Base-by-base conservation (phyloP, 202 grass and related monocot species). In the Panicum virgatum region DNA sequence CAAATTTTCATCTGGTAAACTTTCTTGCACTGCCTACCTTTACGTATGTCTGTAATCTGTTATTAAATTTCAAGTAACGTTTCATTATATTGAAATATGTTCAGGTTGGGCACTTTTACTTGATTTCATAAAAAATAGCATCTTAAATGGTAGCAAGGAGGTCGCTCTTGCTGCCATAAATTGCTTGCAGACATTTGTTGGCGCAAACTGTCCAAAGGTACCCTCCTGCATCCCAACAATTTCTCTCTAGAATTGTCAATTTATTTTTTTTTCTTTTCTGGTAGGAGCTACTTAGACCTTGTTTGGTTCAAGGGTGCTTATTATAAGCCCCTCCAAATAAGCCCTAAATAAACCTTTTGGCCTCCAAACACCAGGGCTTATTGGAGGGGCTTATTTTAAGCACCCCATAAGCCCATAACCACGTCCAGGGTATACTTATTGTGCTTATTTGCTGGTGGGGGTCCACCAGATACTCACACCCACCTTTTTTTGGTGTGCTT, bases 121-220 rank as follows among this genome's bases (percentile, higher is more conserved):
- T 71, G 89, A 91, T 72, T 98, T 98, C 77, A 78, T 90, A 25
- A 95, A 98, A 88, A 93, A 91, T 82, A 91, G 92, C 66, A 95
- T 98, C 56, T 72, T 98, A 80, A 88, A 88, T 87, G 96, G 92
- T 50, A 98, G 96, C 87, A 98, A 98, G 86, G 96, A 98, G 88
- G 89, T 98, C 81, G 96, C 92, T 88, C 84, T 98, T 80, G 92
- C 92, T 93, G 96, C 96, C 78, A 91, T 93, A 89, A 92, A 84
- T 84, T 95, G 92, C 73, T 88, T 95, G 83, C 96, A 95, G 82
- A 95, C 88, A 7, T 85, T 93, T 82, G 83, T 98, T 88, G 85
- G 77, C 82, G 93, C 92, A 59, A 92, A 98, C 80, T 95, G 90
- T 73, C 86, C 92, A 62, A 98, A 98, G 96, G 96, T 98, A 90